phyloP scores from a whole-genome alignment of 2,329 filamentous ascomycete species.

The Talaromyces sp. region DNA sequence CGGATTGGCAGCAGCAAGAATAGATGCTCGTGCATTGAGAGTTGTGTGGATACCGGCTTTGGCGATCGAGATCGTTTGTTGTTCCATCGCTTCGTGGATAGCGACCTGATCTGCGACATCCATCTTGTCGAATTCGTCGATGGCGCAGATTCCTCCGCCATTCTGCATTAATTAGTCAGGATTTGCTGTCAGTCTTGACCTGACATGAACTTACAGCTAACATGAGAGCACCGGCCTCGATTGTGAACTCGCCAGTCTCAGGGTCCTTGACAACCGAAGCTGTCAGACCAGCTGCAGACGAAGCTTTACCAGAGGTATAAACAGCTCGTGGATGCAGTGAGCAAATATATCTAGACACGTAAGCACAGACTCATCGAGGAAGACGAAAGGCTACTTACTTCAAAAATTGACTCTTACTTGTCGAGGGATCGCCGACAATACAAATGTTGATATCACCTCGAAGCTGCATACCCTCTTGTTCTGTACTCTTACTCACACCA shows the following conservation, averaged over 20 bases:
- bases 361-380: not conserved
- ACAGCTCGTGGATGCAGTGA: constrained; percentile 94
- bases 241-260: constrained; percentile 97
- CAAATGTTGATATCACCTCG: constrained; percentile 99
- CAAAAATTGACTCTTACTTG: constrained; percentile 95
- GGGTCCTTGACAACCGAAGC: constrained; percentile 97
- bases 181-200: not conserved
- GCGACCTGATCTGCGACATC: constrained; percentile 95
- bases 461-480: constrained; percentile 83
- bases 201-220: constrained; percentile 58
- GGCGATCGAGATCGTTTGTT: constrained; percentile 98
- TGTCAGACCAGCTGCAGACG: constrained; percentile 93
- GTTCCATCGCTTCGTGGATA: constrained; percentile 99
- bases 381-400: constrained; percentile 52
- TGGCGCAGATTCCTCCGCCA: constrained; percentile 93
- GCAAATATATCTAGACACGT: constrained; percentile 67
- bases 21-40: constrained; percentile 89
- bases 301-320: constrained; percentile 96
- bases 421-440: constrained; percentile 94
- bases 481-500: constrained; percentile 87
- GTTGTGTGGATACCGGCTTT: constrained; percentile 98
- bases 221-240: constrained; percentile 97
- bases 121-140: constrained; percentile 99
- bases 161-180: constrained; percentile 28
- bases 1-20: constrained; percentile 93